Evolutionary conservation across 2,329 filamentous ascomycete genomes (phyloP).

Genomic region (Drechslera avenae): DNA sequence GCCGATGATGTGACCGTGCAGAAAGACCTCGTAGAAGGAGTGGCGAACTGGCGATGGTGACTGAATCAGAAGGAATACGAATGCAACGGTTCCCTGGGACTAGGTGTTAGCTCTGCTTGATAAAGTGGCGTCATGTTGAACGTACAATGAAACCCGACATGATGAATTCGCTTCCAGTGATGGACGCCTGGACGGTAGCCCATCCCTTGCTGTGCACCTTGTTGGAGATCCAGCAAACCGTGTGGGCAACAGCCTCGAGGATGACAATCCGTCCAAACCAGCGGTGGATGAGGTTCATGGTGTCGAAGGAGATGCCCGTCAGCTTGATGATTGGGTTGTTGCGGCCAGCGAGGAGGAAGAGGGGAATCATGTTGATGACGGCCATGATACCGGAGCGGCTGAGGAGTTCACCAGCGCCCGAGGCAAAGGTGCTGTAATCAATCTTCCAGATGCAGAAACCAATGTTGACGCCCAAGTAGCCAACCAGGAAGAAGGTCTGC

Average conservation of each 20-base stretch:
- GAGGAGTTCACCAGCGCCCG: constrained; percentile 69
- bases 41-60: constrained; percentile 74
- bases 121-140: constrained; percentile 57
- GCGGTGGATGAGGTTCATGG: constrained; percentile 79
- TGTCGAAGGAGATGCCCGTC: constrained; percentile 78
- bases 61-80: constrained; percentile 68
- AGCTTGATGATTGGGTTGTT: constrained; percentile 79
- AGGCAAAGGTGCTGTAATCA: constrained; percentile 69
- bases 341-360: constrained; percentile 74
- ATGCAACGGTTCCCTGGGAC: constrained; percentile 61
- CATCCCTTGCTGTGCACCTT: constrained; percentile 57
- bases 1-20: constrained; percentile 70
- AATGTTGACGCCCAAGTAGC: constrained; percentile 57
- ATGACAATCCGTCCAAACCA: constrained; percentile 80
- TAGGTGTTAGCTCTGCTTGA: constrained; percentile 61
- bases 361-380: constrained; percentile 77
- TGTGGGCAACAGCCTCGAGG: constrained; percentile 70
- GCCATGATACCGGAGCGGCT: constrained; percentile 73
- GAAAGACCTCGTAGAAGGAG: constrained; percentile 80
- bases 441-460: constrained; percentile 59
- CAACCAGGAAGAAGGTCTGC: constrained; percentile 54
- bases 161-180: constrained; percentile 56
- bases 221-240: constrained; percentile 61
- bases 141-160: constrained; percentile 68
- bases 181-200: constrained; percentile 50